A percentile compares a stretch with the other conserved stretches of the same genome.
These are phyloP conservation scores for Globisporangium paroecandrum DNA, from an alignment of 352 stramenopile genomes.

Conservation along the genomic window DNA sequence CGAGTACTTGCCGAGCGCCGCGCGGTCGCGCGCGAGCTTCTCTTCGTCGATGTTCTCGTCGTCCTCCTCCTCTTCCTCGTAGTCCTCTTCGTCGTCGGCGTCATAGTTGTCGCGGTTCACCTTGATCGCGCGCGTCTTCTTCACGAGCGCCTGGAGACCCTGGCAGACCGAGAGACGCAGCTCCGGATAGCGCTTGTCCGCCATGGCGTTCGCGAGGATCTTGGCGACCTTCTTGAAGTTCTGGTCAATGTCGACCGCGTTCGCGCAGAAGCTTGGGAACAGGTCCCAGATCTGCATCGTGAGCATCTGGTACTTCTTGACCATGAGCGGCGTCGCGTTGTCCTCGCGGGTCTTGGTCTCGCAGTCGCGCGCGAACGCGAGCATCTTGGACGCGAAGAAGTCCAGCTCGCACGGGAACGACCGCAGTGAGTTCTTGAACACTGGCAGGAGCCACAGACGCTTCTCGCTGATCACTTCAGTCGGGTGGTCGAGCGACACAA, in stretches of 20 bases:
- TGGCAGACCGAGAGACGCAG: slow-evolving; percentile 82
- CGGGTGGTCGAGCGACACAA: slow-evolving; percentile 71
- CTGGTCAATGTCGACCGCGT: slow-evolving; percentile 66
- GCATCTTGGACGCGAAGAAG: slow-evolving; percentile 70
- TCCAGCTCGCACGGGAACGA: slow-evolving; percentile 52
- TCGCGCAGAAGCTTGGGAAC: slow-evolving; percentile 77
- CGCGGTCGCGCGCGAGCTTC: slow-evolving; percentile 70
- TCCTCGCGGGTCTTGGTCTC: slow-evolving; percentile 63
- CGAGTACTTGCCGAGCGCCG: slow-evolving; percentile 73
- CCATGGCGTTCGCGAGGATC: slow-evolving; percentile 82
- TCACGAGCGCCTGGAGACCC: slow-evolving; percentile 78
- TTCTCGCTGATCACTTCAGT: slow-evolving; percentile 73
- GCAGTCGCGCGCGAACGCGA: slow-evolving; percentile 70
- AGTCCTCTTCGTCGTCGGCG: slow-evolving; percentile 37
- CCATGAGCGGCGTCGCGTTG: slow-evolving; percentile 56
- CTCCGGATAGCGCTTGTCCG: slow-evolving; percentile 82
- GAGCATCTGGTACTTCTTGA: slow-evolving; percentile 75
- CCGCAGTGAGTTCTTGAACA: slow-evolving; percentile 70
- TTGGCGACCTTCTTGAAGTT: slow-evolving; percentile 88
- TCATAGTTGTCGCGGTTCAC: slow-evolving; percentile 43
- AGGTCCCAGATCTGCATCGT: slow-evolving; percentile 81
- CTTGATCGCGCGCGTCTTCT: slow-evolving; percentile 53
- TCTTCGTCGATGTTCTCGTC: slow-evolving; percentile 70
- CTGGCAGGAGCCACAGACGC: slow-evolving; percentile 75
- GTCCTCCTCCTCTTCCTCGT: slow-evolving; percentile 36